Base-by-base conservation (phyloP, 495 filamentous ascomycete species). In the Aspergillus steynii region DNA sequence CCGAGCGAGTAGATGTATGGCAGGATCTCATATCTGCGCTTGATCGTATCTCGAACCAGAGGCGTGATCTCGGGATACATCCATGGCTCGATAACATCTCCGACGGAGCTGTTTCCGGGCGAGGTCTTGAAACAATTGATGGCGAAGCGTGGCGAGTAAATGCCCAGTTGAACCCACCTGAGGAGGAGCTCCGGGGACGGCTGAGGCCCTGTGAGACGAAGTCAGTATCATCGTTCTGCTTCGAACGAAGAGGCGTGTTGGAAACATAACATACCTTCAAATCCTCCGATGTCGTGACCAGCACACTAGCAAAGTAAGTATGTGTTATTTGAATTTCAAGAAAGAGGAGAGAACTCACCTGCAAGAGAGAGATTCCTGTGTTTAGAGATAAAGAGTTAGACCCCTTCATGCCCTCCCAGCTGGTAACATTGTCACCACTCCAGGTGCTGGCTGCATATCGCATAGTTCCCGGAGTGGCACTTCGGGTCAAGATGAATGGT, bases 121-220 rank as follows among this genome's bases (percentile, higher is more conserved):
- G 82, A 82, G 5, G 87, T 89, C 71, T 90, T 90, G 81, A 86
- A 90, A 70, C 86, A 89, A 73, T 90, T 90, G 76, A 90, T 89
- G 6, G 87, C 84, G 68, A 89, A 89, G 5, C 86, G 86, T 4
- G 85, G 79, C 15, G 86, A 88, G 74, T 89, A 81, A 69, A 85
- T 83, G 28, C 87, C 88, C 3, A 88, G 78, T 65, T 90, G 87
- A 54, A 89, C 77, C 88, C 88, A 90, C 34, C 88, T 83, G 42
- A 90, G 79, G 7, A 90, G 81, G 15, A 87, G 83, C 65, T 90
- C 88, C 10, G 87, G 86, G 0, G 80, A 83, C 4, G 87, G 87
- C 63, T 88, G 85, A 29, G 84, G 85, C 6, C 87, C 87, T 73
- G 27, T 15, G 9, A 55, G 14, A 49, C 14, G 37, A 45, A 47